These are phyloP conservation scores for Tilletia setariae DNA, from an alignment of 1,284 basidiomycete genomes.

Conservation along the genomic window DNA sequence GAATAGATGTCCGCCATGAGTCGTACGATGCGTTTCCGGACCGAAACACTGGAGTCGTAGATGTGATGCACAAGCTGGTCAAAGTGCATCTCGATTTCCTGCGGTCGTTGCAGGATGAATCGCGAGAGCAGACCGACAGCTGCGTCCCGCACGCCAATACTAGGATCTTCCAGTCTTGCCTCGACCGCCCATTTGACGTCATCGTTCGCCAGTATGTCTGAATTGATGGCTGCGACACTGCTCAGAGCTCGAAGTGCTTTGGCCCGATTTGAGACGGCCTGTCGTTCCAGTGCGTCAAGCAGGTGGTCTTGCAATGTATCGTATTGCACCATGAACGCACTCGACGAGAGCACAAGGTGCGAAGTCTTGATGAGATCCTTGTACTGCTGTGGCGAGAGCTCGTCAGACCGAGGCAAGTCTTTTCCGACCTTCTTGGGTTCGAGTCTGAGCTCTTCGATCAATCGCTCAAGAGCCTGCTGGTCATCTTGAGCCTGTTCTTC, in stretches of 20 bases:
- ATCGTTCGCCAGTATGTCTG: constrained; percentile 30
- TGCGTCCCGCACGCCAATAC: constrained; percentile 88
- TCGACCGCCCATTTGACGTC: constrained; percentile 64
- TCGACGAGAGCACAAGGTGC: constrained; percentile 30
- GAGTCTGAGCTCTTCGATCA: constrained; percentile 14
- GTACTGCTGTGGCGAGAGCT: constrained; percentile 3
- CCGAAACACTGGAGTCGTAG: constrained; percentile 84
- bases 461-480: constrained; percentile 10
- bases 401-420: constrained; percentile 8
- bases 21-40: constrained; percentile 92
- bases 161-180: constrained; percentile 79
- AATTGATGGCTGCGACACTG: constrained; percentile 35
- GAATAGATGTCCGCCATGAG: constrained; percentile 77
- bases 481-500: neutral
- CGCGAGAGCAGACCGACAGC: constrained; percentile 93
- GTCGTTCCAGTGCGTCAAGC: constrained; percentile 35
- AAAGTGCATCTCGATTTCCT: constrained; percentile 80
- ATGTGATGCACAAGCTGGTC: constrained; percentile 79
- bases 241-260: constrained; percentile 45
- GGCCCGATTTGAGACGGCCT: constrained; percentile 40
- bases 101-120: constrained; percentile 81
- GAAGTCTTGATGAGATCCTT: constrained; percentile 16
- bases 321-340: constrained; percentile 36
- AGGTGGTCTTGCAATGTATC: constrained; percentile 29
- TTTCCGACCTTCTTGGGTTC: constrained; percentile 15